Evolutionary conservation across 371 early-diverging fungal genomes (phyloP).

Genomic region (Dinochytrium kinnereticum): DNA sequence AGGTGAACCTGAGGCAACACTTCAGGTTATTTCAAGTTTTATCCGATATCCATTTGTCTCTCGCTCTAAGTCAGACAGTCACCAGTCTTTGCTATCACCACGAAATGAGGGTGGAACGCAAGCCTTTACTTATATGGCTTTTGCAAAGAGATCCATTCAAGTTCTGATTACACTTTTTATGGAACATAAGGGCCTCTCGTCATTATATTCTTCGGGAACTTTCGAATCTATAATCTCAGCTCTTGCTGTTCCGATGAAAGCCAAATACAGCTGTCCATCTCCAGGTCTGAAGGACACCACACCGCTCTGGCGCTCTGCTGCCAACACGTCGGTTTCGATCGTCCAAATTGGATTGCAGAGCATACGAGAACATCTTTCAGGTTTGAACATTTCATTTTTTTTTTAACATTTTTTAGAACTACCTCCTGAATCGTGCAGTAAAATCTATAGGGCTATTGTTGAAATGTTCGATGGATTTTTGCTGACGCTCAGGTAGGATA

Average conservation of each 20-base stretch:
- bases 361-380: slow-evolving; percentile 44
- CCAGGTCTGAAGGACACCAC: slow-evolving; percentile 75
- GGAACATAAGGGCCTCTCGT: slow-evolving; percentile 53
- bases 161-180: slow-evolving; percentile 65
- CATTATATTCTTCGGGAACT: slow-evolving; percentile 69
- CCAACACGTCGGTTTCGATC: slow-evolving; percentile 68
- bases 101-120: neutral
- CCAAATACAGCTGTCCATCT: slow-evolving; percentile 78
- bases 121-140: slow-evolving; percentile 70
- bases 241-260: slow-evolving; percentile 73
- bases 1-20: slow-evolving; percentile 41
- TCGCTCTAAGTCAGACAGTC: slow-evolving; percentile 17
- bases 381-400: slow-evolving; percentile 62
- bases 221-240: slow-evolving; percentile 69
- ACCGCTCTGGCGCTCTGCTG: slow-evolving; percentile 78
- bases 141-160: slow-evolving; percentile 70
- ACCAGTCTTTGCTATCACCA: neutral
- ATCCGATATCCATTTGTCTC: slow-evolving; percentile 48
- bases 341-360: slow-evolving; percentile 65
- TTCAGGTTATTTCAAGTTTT: slow-evolving; percentile 40
- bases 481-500: slow-evolving; percentile 65
- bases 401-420: slow-evolving; percentile 5
- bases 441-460: slow-evolving; percentile 51
- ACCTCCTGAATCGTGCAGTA: neutral
- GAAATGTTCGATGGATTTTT: slow-evolving; percentile 75